These are phyloP conservation scores for Dryadomyces quercivorus DNA, from an alignment of 2,329 filamentous ascomycete genomes.

Conservation along the genomic window DNA sequence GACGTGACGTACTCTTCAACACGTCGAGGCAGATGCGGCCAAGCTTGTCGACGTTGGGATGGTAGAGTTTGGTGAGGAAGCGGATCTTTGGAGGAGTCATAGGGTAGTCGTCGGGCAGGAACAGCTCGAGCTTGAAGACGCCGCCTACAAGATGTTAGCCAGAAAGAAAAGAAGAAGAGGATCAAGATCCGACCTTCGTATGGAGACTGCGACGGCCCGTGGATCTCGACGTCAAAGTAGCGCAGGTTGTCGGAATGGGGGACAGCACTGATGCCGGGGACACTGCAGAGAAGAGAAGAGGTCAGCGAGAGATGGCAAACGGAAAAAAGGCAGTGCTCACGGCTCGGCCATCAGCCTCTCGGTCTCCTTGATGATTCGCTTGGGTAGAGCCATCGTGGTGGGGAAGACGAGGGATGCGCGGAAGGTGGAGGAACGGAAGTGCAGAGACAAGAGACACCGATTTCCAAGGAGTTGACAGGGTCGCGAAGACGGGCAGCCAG, in stretches of 20 bases:
- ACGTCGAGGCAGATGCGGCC: conserved; percentile 96
- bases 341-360: conserved; percentile 94
- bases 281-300: conserved; percentile 36
- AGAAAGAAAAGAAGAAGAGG: neutral
- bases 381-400: conserved; percentile 61
- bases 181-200: conserved; percentile 60
- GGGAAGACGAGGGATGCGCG: neutral
- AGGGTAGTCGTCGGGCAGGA: conserved; percentile 95
- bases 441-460: too few relatives aligned
- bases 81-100: conserved; percentile 99
- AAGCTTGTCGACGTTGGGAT: conserved; percentile 96
- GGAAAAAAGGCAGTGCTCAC: conserved; percentile 38
- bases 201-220: conserved; percentile 82
- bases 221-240: conserved; percentile 96
- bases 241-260: conserved; percentile 95
- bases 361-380: conserved; percentile 97
- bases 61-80: conserved; percentile 98
- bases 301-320: conserved; percentile 1
- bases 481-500: too few relatives aligned
- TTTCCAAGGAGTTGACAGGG: too few relatives aligned
- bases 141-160: conserved; percentile 39
- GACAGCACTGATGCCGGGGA: conserved; percentile 88
- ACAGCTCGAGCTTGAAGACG: conserved; percentile 92
- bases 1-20: conserved; percentile 61
- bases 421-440: too few relatives aligned